A percentile compares a stretch with the other conserved stretches of the same genome.
These are phyloP conservation scores for Backusella westeae DNA, from an alignment of 192 early-diverging fungal genomes.

Conservation along the genomic window DNA sequence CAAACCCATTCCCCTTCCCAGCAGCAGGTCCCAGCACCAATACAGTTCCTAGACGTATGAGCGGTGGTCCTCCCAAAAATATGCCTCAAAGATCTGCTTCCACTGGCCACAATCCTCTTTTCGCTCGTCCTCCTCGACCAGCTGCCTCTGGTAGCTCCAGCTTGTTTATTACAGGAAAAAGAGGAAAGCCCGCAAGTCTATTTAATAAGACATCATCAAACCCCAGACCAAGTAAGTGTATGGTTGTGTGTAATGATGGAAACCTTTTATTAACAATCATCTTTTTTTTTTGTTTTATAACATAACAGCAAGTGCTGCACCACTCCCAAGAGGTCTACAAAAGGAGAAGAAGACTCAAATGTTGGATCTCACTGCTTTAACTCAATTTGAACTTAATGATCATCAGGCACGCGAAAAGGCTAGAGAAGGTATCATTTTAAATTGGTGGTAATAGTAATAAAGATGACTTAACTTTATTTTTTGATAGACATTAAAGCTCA, in stretches of 20 bases:
- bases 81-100: not conserved
- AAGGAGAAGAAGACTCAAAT: conserved; percentile 22
- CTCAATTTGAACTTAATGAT: conserved; percentile 20
- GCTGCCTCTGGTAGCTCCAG: not conserved
- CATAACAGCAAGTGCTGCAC: not conserved
- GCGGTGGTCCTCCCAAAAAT: not conserved
- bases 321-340: conserved; percentile 21
- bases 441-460: not conserved
- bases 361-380: conserved; percentile 24
- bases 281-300: conserved; percentile 9
- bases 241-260: not conserved
- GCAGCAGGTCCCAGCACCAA: not conserved
- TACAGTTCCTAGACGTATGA: not conserved
- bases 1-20: conserved; percentile 3
- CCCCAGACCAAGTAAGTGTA: conserved; percentile 7
- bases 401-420: not conserved
- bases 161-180: conserved; percentile 1
- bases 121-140: not conserved
- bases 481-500: not conserved
- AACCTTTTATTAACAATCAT: not conserved
- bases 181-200: not conserved
- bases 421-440: conserved; percentile 4
- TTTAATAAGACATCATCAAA: not conserved
- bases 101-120: not conserved
- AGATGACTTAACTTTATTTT: not conserved